Evolutionary conservation across 192 early-diverging fungal genomes (phyloP).

Genomic region (Backusella luteola): DNA sequence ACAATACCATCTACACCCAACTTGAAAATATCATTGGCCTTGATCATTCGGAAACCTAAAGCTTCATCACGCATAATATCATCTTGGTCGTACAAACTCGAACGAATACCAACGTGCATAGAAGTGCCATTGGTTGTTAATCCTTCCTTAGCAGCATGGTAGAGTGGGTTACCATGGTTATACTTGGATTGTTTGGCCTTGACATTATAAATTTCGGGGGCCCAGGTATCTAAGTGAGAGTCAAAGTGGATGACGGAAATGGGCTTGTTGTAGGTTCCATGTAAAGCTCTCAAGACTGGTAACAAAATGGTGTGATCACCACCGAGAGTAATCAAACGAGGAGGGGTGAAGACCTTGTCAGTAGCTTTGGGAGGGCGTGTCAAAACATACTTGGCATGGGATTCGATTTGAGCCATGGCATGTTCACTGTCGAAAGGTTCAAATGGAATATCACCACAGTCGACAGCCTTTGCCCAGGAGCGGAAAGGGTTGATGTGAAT

Average conservation of each 20-base stretch:
- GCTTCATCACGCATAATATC: constrained; percentile 40
- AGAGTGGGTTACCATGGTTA: constrained; percentile 43
- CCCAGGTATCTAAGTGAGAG: constrained; percentile 36
- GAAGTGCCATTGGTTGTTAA: constrained; percentile 39
- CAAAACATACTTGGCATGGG: constrained; percentile 21
- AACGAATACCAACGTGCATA: constrained; percentile 41
- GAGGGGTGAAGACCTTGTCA: constrained; percentile 6
- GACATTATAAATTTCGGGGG: constrained; percentile 31
- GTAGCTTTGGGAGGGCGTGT: constrained; percentile 13
- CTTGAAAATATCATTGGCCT: constrained; percentile 44
- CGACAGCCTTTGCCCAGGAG: constrained; percentile 32
- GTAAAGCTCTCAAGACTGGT: constrained; percentile 29
- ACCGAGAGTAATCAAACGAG: constrained; percentile 29
- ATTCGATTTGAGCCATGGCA: constrained; percentile 29
- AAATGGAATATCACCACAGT: constrained; percentile 37
- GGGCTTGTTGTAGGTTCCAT: constrained; percentile 16
- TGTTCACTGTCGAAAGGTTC: constrained; percentile 32
- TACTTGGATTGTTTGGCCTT: constrained; percentile 23
- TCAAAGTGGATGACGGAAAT: constrained; percentile 37
- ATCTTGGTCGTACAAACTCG: constrained; percentile 34
- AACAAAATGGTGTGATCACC: constrained; percentile 35
- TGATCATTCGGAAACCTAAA: constrained; percentile 40
- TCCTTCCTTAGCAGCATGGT: constrained; percentile 41
- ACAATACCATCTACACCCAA: constrained; percentile 42
- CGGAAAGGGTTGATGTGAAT: constrained; percentile 29